Base-by-base conservation (phyloP, 306 rosid genomes). In the Corylus americana region DNA sequence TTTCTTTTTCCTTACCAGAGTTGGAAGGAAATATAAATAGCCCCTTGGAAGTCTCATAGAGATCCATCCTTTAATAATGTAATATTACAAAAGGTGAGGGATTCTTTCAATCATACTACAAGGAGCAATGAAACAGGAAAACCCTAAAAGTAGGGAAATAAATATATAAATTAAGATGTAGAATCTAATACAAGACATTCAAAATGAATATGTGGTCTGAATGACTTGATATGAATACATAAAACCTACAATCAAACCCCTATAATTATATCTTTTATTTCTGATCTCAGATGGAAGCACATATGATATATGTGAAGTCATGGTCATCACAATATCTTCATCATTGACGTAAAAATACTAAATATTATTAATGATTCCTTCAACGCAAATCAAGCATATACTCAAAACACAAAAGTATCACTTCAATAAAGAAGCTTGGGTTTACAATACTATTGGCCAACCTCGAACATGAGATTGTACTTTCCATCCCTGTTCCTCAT, bases 381-480 rank as follows among this genome's bases (percentile, higher is more conserved):
- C 68, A 61, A 73, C 53, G 77, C 75, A 75, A 7, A 20, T 45
- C 29, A 25, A 14, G 55, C 63, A 73, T 73, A 73, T 59, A 68
- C 74, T 64, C 39, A 50, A 29, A 73, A 45, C 50, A 22, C 45
- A 59, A 1, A 51, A 79, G 64, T 5, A 61, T 4, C 17, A 48
- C 39, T 63, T 18, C 37, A 58, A 58, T 42, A 29, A 72, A 55
- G 37, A 77, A 74, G 48, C 71, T 74, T 67, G 50, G 61, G 48
- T 75, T 74, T 81, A 76, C 49, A 76, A 79, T 55, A 13, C 16
- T 53, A 55, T 77, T 76, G 62, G 67, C 83, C 66, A 78, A 95
- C 99, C 99, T 95, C 99, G 83, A 95, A 95, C 99, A 95, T 95
- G 79, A 95, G 99, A 89, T 91, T 95, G 94, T 93, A 95, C 83